A percentile compares a stretch with the other conserved stretches of the same genome.
Evolutionary conservation across 2,329 filamentous ascomycete species (phyloP).

Genomic region (Ophiostoma pallidulum): DNA sequence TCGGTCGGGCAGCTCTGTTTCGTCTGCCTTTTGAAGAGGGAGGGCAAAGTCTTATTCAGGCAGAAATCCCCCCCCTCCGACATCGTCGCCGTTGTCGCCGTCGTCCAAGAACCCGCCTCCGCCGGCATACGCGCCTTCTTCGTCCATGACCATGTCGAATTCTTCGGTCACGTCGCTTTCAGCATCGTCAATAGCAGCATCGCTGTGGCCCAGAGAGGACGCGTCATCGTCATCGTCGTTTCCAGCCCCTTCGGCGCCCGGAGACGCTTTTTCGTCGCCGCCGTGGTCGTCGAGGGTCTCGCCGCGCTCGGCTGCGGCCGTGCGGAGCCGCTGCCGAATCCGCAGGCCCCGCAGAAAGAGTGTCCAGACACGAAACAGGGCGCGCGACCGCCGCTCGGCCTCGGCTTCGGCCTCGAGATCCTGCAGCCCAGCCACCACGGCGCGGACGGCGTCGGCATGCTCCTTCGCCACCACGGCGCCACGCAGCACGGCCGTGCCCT

Average conservation of each 20-base stretch:
- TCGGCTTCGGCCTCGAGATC: conserved; percentile 56
- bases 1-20: too few species aligned
- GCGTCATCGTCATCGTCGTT: neutral
- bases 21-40: too few species aligned
- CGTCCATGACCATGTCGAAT: conserved; percentile 23
- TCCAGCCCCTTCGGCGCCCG: conserved; percentile 11
- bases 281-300: conserved; percentile 35
- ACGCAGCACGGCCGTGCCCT: conserved; percentile 72
- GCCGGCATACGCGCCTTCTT: conserved; percentile 19
- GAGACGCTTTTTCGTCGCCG: neutral
- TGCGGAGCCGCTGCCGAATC: conserved; percentile 65
- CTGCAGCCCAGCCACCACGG: conserved; percentile 57
- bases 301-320: conserved; percentile 37
- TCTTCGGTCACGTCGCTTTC: conserved; percentile 24
- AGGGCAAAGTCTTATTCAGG: conserved; percentile 1
- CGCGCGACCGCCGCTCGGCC: conserved; percentile 50
- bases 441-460: conserved; percentile 60
- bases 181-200: conserved; percentile 14
- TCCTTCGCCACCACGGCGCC: conserved; percentile 70
- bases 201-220: too few species aligned
- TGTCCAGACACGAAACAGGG: conserved; percentile 60
- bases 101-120: conserved; percentile 23
- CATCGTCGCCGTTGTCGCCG: conserved; percentile 1
- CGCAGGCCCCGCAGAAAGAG: conserved; percentile 69
- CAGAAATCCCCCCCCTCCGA: conserved; percentile 7